Evolutionary conservation across 371 early-diverging fungal species (phyloP).

Genomic region (Batkoa obscura): DNA sequence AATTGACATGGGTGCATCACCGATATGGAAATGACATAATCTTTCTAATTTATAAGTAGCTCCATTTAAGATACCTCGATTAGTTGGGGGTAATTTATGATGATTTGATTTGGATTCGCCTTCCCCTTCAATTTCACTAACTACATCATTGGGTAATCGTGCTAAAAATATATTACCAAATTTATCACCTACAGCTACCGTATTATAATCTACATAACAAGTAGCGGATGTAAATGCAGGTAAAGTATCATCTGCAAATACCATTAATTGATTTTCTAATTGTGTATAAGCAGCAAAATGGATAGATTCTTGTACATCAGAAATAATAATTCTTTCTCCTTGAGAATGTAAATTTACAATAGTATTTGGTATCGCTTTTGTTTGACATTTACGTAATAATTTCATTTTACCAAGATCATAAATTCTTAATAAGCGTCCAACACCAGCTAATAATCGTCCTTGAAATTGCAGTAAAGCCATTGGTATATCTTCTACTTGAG

Average conservation of each 20-base stretch:
- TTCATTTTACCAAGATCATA: slow-evolving; percentile 86
- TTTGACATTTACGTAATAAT: slow-evolving; percentile 78
- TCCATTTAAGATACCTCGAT: slow-evolving; percentile 59
- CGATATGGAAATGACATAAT: slow-evolving; percentile 62
- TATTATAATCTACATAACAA: slow-evolving; percentile 77
- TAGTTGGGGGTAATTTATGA: slow-evolving; percentile 25
- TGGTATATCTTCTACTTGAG: slow-evolving; percentile 71
- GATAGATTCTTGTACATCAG: slow-evolving; percentile 77
- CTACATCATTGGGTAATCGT: slow-evolving; percentile 41
- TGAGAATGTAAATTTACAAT: slow-evolving; percentile 58
- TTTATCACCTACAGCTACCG: slow-evolving; percentile 84
- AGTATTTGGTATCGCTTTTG: slow-evolving; percentile 40
- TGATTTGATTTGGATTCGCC: not conserved
- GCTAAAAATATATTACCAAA: slow-evolving; percentile 82
- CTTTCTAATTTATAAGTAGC: slow-evolving; percentile 61
- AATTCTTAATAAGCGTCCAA: slow-evolving; percentile 70
- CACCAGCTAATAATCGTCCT: slow-evolving; percentile 72
- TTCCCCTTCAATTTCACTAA: slow-evolving; percentile 68
- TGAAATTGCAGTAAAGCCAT: slow-evolving; percentile 69
- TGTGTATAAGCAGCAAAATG: slow-evolving; percentile 55
- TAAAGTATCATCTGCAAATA: slow-evolving; percentile 88
- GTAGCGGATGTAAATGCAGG: slow-evolving; percentile 71
- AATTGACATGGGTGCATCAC: slow-evolving; percentile 69
- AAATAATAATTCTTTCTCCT: slow-evolving; percentile 67
- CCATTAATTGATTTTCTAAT: slow-evolving; percentile 55